Percentiles rank a stretch among this genome's conserved stretches.
phyloP scores from a whole-genome alignment of 805 yeast species.

The Soucietia sequanensis region DNA sequence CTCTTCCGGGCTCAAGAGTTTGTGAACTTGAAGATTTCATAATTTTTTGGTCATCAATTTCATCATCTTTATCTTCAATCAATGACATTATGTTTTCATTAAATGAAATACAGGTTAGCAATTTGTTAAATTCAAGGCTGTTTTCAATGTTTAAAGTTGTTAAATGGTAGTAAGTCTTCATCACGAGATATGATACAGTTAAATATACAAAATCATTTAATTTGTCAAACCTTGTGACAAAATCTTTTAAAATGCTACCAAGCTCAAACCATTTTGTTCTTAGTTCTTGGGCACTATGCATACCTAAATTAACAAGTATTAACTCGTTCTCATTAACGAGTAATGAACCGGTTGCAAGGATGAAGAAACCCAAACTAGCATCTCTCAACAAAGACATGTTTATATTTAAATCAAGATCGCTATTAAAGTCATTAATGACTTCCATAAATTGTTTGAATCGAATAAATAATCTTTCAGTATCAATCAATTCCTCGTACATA shows the following conservation, averaged over 20 bases:
- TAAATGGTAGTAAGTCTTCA: constrained; percentile 18
- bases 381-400: constrained; percentile 13
- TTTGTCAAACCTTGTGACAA: constrained; percentile 15
- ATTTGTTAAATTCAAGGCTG: constrained; percentile 26
- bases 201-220: constrained; percentile 22
- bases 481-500: neutral
- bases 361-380: constrained; percentile 15
- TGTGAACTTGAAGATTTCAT: neutral
- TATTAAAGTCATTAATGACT: neutral
- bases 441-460: neutral
- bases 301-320: constrained; percentile 13
- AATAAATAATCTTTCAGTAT: neutral
- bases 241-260: constrained; percentile 16
- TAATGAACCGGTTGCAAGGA: constrained; percentile 19
- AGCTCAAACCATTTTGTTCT: constrained; percentile 9
- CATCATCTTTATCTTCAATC: constrained; percentile 14
- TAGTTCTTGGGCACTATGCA: too few relatives aligned
- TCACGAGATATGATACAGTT: constrained; percentile 24
- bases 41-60: neutral
- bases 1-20: neutral
- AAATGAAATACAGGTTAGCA: constrained; percentile 18
- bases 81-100: constrained; percentile 16
- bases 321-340: constrained; percentile 13
- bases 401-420: neutral
- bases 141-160: constrained; percentile 18